Evolutionary conservation across 2,329 filamentous ascomycete species (phyloP), one percentile per base, ranked within the genome.

Genomic region (Diaporthe sp.): DNA sequence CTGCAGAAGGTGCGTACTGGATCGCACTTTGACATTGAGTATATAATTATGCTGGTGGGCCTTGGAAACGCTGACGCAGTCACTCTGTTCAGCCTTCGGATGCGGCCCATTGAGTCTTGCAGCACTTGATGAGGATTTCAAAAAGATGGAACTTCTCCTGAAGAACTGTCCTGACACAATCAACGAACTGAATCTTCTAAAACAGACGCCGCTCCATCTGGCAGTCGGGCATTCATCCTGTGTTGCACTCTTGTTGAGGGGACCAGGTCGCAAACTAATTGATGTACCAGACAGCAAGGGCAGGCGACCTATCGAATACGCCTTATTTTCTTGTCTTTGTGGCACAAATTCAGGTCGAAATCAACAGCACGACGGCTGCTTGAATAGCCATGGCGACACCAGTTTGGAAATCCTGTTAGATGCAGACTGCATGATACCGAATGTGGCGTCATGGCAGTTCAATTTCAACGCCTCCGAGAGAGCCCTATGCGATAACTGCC

Each of bases 91-190:
- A 69, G 66, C 50, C 32, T 56, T 70, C 3, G 51, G 35, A 15
- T 70, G 51, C 35, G 47, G 66, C n/a, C 51, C 51, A 44, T 56
- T 70, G 35, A 70, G 66, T 32, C 47, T 70, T 19, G 51, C 66
- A 30, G 66, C 66, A 70, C 51, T 70, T 47, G 47, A 13, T 44
- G 66, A 35, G 3, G 22, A 70, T 15, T 13, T 47, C 8, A 12
- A 56, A 13, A 30, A 42, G 27, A 56, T 56, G 22, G 12, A 44
- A 3, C 9, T 5, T 13, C 22, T 70, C 10, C 22, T 70, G 47
- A 32, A 9, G 9, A 39, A 44, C 17, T 44, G 19, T 70, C 66
- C 32, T 6, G n/a, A 70, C 35, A 22, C 50, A 22, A 37, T 70
- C 15, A 27, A 70, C n/a, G 66, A 70, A 50, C 32, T 42, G 13